Evolutionary conservation across 2,329 filamentous ascomycete genomes (phyloP).

Genomic region (Penicillium thymicola): DNA sequence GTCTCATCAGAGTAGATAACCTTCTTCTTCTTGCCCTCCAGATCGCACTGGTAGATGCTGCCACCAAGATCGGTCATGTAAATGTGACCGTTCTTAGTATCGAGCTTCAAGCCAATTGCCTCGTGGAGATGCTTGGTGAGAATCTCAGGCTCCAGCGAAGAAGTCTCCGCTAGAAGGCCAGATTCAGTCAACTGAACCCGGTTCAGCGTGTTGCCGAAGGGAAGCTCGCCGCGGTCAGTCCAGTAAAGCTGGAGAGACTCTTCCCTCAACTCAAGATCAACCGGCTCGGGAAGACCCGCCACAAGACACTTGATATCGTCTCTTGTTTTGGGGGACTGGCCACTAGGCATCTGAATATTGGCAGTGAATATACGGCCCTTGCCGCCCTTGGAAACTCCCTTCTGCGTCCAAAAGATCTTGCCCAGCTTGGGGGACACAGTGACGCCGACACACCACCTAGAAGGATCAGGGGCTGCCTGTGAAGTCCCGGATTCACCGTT

Average conservation of each 20-base stretch:
- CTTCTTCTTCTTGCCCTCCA: constrained; percentile 10
- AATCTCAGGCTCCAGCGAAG: constrained; percentile 2
- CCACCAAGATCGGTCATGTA: constrained; percentile 31
- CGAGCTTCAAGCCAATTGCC: constrained; percentile 26
- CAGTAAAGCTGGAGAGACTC: constrained; percentile 50
- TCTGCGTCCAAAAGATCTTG: constrained; percentile 60
- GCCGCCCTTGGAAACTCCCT: constrained; percentile 52
- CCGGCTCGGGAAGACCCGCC: constrained; percentile 51
- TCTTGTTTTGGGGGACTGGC: constrained; percentile 32
- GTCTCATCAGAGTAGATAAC: constrained; percentile 5
- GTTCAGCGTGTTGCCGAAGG: constrained; percentile 54
- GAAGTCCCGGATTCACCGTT: constrained; percentile 15
- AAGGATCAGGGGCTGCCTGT: constrained; percentile 12
- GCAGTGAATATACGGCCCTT: constrained; percentile 56
- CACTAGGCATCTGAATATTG: constrained; percentile 39
- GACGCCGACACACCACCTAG: constrained; percentile 57
- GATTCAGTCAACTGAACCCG: constrained; percentile 23
- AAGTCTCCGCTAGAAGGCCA: neutral
- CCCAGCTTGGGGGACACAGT: constrained; percentile 43
- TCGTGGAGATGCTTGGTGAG: constrained; percentile 27
- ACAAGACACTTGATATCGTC: constrained; percentile 47
- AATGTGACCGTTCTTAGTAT: constrained; percentile 17
- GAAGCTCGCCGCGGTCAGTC: constrained; percentile 59
- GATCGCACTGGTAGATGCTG: constrained; percentile 23
- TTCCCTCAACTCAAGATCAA: constrained; percentile 56